Base-by-base conservation (phyloP, 768 basidiomycete genomes). In the Xerocomus potaroensis region DNA sequence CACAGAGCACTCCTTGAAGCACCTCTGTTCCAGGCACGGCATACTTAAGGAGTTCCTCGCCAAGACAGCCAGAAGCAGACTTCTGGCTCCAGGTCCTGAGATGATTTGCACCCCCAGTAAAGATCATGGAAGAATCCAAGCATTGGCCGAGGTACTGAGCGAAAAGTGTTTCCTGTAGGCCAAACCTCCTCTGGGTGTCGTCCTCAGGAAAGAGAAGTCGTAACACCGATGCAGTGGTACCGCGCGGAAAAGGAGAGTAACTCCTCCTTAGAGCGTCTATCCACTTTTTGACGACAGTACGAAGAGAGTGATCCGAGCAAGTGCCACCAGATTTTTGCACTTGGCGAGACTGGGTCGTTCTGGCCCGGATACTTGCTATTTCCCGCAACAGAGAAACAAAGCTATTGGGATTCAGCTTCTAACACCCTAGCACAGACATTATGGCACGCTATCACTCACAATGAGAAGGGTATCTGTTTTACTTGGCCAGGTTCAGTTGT, bases 151-250 rank as follows among this genome's bases (percentile, higher is more conserved):
- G 69, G 23, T 73, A 63, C 10, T 66, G 60, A 1, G 76, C 73
- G 16, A 94, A 72, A 27, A 67, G 73, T 12, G 70, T 67, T 68
- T 92, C 90, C 60, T 86, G 79, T 58, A 92, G 70, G 27, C 80
- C 79, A 55, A 84, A 94, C 62, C 80, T 80, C 19, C 93, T 73
- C 14, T 75, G 65, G 1, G 69, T 56, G 49, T 93, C 89, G 47
- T 90, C 81, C 50, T 93, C 83, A 0, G 93, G 91, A 59, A 93
- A 94, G n/a, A 95, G 68, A 5, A 92, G 65, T 7, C 81, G 78
- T 56, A 94, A 83, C 24, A 90, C 65, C 5, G 75, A 74, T 12
- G 73, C 70, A 8, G 82, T 79, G 0, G 80, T 82, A 4, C 76
- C 73, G 0, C 61, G 59, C 0, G 79, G 77, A 18, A 84, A 63